Conservation (phyloP, 169 alveolate genomes). For the Cryptosporidium xiaoi region DNA sequence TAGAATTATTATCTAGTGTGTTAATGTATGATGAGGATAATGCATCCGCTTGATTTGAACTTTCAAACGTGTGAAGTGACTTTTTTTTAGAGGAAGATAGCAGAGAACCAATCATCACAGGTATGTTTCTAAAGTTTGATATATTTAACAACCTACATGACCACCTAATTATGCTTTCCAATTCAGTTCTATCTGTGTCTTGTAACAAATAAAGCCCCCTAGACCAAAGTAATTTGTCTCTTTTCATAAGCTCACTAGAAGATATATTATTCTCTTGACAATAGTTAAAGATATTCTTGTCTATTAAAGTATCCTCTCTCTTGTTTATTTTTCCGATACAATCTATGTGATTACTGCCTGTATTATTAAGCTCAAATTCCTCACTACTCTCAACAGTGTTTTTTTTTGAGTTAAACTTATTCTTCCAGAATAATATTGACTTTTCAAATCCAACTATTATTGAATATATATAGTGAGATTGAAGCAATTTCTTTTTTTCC, state of each 20-base stretch:
- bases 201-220: constrained; percentile 64
- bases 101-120: constrained; percentile 28
- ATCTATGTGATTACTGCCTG: background rate
- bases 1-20: background rate
- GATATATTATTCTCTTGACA: constrained; percentile 58
- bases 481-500: constrained; percentile 58
- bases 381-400: background rate
- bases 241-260: constrained; percentile 65
- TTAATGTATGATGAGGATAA: background rate
- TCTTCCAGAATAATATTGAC: constrained; percentile 56
- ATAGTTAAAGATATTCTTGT: constrained; percentile 24
- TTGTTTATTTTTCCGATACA: background rate
- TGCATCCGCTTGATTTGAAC: background rate
- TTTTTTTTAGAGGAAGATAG: constrained; percentile 1
- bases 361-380: background rate
- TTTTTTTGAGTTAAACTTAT: background rate
- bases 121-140: constrained; percentile 59
- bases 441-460: constrained; percentile 63
- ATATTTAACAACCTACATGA: constrained; percentile 51
- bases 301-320: constrained; percentile 5
- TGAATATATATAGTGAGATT: constrained; percentile 65
- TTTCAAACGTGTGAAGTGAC: constrained; percentile 28
- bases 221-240: constrained; percentile 57
- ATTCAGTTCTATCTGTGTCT: constrained; percentile 29
- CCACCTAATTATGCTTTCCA: constrained; percentile 70